phyloP scores from a whole-genome alignment of 2,329 filamentous ascomycete species.

The Sporothrix pseudoabietina region DNA sequence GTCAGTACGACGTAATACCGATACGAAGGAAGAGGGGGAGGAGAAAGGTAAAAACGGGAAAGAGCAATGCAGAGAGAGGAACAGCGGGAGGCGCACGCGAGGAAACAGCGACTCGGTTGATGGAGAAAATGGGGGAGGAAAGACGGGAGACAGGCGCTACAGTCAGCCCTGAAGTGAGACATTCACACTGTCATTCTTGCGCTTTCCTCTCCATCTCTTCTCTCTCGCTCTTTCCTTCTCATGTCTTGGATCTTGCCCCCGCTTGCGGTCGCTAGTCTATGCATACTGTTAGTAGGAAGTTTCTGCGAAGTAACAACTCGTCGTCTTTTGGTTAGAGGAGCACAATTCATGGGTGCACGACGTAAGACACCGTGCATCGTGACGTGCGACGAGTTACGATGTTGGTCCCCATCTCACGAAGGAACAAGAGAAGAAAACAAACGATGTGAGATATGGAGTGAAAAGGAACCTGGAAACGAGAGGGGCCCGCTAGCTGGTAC shows the following conservation, averaged over 20 bases:
- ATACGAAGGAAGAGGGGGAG: constrained; percentile 9
- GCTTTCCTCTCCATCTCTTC: background rate
- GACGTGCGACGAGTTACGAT: background rate
- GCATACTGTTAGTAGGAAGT: background rate
- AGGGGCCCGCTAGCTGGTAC: background rate
- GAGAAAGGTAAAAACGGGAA: background rate
- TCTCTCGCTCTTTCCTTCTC: background rate
- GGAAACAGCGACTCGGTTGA: background rate
- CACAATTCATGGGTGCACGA: background rate
- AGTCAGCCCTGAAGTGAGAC: constrained; percentile 2
- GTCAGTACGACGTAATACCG: background rate
- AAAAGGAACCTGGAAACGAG: background rate
- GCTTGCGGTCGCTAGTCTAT: background rate
- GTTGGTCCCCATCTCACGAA: background rate
- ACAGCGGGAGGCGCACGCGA: background rate
- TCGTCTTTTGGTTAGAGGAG: background rate
- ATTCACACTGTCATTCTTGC: constrained; percentile 2
- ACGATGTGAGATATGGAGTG: background rate
- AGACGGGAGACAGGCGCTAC: background rate
- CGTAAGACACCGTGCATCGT: background rate
- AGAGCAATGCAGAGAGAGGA: background rate
- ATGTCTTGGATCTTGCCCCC: background rate
- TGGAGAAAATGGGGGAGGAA: background rate
- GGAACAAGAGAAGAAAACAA: background rate
- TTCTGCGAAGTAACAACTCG: background rate